These are phyloP conservation scores for Monosporascus sp. DNA, from an alignment of 2,329 filamentous ascomycete genomes.

Conservation along the genomic window DNA sequence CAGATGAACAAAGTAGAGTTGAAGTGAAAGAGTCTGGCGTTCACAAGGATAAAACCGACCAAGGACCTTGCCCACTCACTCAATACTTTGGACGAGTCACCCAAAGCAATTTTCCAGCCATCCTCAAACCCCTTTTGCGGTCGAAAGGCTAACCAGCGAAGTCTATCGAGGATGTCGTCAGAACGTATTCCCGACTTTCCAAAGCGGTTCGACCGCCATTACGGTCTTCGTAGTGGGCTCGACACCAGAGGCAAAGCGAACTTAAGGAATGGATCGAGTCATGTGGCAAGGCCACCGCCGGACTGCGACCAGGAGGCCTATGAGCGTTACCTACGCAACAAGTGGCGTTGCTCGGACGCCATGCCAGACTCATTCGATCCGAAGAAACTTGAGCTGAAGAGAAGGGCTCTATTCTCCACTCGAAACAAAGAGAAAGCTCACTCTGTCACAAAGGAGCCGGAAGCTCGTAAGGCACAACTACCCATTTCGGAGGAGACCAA, in stretches of 20 bases:
- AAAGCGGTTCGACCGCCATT: not conserved
- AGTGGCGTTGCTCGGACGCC: slow-evolving; percentile 8
- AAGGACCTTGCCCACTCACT: too few relatives aligned
- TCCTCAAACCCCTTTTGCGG: too few relatives aligned
- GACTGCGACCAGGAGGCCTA: not conserved
- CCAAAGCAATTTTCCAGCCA: too few relatives aligned
- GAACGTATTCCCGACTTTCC: not conserved
- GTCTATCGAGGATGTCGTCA: not conserved
- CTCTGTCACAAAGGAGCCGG: not conserved
- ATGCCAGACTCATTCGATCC: slow-evolving; percentile 9
- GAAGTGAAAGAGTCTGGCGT: too few relatives aligned
- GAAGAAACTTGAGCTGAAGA: slow-evolving; percentile 1
- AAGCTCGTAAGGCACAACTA: not conserved
- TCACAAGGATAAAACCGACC: too few relatives aligned
- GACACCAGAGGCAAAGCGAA: not conserved
- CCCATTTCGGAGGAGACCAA: not conserved
- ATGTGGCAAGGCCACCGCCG: not conserved
- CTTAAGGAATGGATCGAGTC: not conserved
- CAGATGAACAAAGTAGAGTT: too few relatives aligned
- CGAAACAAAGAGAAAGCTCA: not conserved
- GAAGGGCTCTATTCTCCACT: not conserved
- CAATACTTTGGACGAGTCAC: too few relatives aligned
- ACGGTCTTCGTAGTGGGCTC: slow-evolving; percentile 1
- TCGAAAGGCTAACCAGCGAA: too few relatives aligned
- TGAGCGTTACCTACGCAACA: slow-evolving; percentile 6